Base-by-base conservation (phyloP, 2,329 filamentous ascomycete species). In the Chalaropsis ovoidea region DNA sequence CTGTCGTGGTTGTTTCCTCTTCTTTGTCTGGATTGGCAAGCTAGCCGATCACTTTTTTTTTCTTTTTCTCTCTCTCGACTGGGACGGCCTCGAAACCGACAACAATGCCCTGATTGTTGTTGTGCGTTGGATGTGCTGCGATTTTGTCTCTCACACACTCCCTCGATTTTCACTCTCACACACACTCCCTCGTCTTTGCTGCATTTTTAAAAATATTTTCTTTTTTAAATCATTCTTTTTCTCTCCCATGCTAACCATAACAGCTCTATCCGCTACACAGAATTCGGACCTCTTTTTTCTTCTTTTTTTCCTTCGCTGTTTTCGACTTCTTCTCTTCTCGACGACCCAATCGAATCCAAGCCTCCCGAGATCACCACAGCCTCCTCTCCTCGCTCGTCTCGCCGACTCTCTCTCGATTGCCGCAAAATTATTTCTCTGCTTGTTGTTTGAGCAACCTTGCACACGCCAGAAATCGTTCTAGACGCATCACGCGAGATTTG, bases 1-100 rank as follows among this genome's bases (percentile, higher is more conserved):
- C 4, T n/a, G 35, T 27, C 62, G 31, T 43, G 22, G 22, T 42
- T 39, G 47, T 19, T 22, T 56, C 17, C 52, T 64, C n/a, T 17
- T 52, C 64, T 60, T n/a, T 65, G 54, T 56, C 27, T 35, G 39
- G 43, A 24, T 65, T 24, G 63, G 17, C 47, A 43, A 27, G 45
- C 60, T 60, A 39, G 49, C 42, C 43, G 58, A 58, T 39, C 39
- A 62, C 35, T 62, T 47, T 31, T 62, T 62, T 39, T 49, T 39
- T 19, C 35, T 19, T 52, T 49, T 31, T 49, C 43, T 39, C 39
- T 39, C 13, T 47, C 13, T 52, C 60, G 41, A 45, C 60, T 41
- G 22, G 41, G 60, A 45, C 22, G 39, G 42, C 60, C 42, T 35
- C 42, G 41, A 45, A 43, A 43, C 43, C 17, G 35, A 31, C 61